phyloP scores from a whole-genome alignment of 331 rosid genomes.

The Erythrophleum ivorense region DNA sequence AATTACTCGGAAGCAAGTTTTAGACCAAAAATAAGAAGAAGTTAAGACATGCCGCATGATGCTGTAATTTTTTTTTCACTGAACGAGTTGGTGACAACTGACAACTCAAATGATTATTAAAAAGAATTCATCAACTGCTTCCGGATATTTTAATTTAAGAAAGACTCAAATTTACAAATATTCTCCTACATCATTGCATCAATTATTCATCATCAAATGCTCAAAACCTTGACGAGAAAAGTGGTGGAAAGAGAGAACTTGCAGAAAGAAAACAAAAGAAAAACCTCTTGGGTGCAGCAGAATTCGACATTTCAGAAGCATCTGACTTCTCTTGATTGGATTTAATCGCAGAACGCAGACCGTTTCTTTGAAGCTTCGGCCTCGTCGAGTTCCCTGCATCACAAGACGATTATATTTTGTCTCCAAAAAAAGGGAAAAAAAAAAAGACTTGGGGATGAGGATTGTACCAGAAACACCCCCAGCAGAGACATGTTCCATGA shows the following conservation, averaged over 20 bases:
- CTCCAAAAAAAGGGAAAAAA: not conserved
- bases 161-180: not conserved
- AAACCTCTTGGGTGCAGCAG: conserved; percentile 69
- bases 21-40: not conserved
- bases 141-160: too few relatives aligned
- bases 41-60: too few relatives aligned
- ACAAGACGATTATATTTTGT: not conserved
- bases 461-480: conserved; percentile 49
- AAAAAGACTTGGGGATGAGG: not conserved
- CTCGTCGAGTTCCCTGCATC: conserved; percentile 56
- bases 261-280: not conserved
- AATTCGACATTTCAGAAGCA: conserved; percentile 42
- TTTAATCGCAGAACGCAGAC: conserved; percentile 70
- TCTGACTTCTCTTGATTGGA: conserved; percentile 53
- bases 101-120: too few relatives aligned
- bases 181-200: not conserved
- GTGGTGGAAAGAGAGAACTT: not conserved
- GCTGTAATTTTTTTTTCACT: too few relatives aligned
- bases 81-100: too few relatives aligned
- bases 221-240: not conserved
- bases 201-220: not conserved
- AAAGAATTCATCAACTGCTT: not conserved
- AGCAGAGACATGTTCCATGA: conserved; percentile 42
- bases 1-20: not conserved
- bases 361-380: conserved; percentile 63